Percentiles rank a stretch among this genome's conserved stretches.
These are phyloP conservation scores for Thermomyces lanuginosus DNA, from an alignment of 2,329 filamentous ascomycete species.

Conservation along the genomic window DNA sequence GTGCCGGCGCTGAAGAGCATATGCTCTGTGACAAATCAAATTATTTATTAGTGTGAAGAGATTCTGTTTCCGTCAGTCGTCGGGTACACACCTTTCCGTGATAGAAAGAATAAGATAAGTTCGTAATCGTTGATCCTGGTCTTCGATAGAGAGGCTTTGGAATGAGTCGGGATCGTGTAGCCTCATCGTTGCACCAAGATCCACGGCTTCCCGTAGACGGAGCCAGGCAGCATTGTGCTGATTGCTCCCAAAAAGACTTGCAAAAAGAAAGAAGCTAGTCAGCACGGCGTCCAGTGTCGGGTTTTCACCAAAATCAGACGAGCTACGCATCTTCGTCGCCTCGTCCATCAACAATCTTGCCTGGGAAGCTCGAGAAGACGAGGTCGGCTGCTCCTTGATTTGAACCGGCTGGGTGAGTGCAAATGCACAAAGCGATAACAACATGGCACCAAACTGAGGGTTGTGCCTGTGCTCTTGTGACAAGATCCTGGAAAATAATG, in stretches of 20 bases:
- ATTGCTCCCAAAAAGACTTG: constrained; percentile 53
- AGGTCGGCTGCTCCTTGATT: constrained; percentile 24
- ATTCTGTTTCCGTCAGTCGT: neutral
- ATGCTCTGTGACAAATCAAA: constrained; percentile 15
- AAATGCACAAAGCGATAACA: constrained; percentile 28
- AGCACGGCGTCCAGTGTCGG: constrained; percentile 32
- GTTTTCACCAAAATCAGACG: constrained; percentile 25
- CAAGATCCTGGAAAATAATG: constrained; percentile 27
- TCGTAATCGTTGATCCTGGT: constrained; percentile 23
- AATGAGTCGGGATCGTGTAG: constrained; percentile 27
- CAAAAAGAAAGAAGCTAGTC: constrained; percentile 63
- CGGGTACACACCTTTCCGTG: constrained; percentile 15
- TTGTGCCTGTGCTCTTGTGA: constrained; percentile 28
- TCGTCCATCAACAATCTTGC: constrained; percentile 28
- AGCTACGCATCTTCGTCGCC: constrained; percentile 28
- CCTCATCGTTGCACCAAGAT: constrained; percentile 25
- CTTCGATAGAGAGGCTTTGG: constrained; percentile 18
- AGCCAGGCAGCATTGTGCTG: constrained; percentile 65
- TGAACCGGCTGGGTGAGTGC: constrained; percentile 30
- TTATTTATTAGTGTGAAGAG: neutral
- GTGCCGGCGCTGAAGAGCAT: constrained; percentile 27
- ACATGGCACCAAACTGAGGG: constrained; percentile 29
- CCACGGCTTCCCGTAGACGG: constrained; percentile 52
- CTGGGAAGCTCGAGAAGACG: constrained; percentile 20
- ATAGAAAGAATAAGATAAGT: constrained; percentile 23